Evolutionary conservation across 164 flowering plant genomes (phyloP).

Genomic region (Aristolochia contorta): DNA sequence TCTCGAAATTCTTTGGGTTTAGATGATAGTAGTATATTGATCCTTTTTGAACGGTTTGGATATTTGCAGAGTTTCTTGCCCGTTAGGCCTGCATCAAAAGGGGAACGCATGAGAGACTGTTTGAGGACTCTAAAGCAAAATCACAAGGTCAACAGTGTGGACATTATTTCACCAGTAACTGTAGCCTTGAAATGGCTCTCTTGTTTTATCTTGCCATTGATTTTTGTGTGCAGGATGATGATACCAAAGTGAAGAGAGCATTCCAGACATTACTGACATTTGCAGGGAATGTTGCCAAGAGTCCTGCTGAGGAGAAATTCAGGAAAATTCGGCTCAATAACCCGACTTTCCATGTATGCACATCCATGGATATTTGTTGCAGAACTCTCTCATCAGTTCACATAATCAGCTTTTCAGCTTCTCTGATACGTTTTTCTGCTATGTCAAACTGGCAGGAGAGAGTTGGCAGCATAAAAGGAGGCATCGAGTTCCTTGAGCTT

Average conservation of each 20-base stretch:
- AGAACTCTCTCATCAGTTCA: no score
- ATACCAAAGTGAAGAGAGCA: constrained; percentile 87
- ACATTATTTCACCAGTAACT: not conserved
- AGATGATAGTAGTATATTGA: no score
- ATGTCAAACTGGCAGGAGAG: constrained; percentile 38
- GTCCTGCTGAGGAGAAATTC: constrained; percentile 89
- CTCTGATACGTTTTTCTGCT: not conserved
- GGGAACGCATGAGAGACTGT: constrained; percentile 90
- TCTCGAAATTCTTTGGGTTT: no score
- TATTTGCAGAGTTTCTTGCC: constrained; percentile 61
- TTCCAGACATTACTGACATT: constrained; percentile 89
- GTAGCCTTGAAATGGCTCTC: not conserved
- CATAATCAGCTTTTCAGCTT: no score
- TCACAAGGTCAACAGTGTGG: constrained; percentile 52
- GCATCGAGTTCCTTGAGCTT: constrained; percentile 71
- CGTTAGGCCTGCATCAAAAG: constrained; percentile 80
- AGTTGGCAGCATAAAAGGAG: constrained; percentile 67
- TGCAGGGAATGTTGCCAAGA: constrained; percentile 76
- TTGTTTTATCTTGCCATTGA: not conserved
- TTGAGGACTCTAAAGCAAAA: constrained; percentile 77
- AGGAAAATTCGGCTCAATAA: constrained; percentile 69
- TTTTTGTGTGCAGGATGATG: constrained; percentile 57
- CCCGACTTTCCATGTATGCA: constrained; percentile 52
- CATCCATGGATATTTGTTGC: no score
- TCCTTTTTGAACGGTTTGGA: not conserved